A percentile compares a stretch with the other conserved stretches of the same genome.
Evolutionary conservation across 768 basidiomycete species (phyloP).

Genomic region (Lactifluus subvellereus): DNA sequence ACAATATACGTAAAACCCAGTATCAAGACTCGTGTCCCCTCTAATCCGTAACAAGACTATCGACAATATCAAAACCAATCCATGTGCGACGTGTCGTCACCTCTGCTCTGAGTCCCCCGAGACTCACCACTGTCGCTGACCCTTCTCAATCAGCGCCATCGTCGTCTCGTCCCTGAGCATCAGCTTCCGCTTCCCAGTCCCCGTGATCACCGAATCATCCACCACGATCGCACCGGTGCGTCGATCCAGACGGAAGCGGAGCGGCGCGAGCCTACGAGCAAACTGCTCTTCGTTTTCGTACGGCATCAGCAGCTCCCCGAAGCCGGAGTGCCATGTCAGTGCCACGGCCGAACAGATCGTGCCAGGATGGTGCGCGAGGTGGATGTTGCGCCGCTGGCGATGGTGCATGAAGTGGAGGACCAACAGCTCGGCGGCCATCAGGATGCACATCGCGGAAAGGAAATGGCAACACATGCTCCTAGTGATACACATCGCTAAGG

Average conservation of each 20-base stretch:
- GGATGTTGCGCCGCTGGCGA: slow-evolving; percentile 7
- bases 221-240: slow-evolving; percentile 21
- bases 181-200: not conserved
- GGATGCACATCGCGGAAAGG: slow-evolving; percentile 45
- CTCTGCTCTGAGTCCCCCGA: too few species aligned
- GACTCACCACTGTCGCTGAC: not conserved
- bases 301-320: slow-evolving; percentile 19
- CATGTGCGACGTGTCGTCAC: too few species aligned
- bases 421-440: slow-evolving; percentile 43
- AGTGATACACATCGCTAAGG: not conserved
- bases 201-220: slow-evolving; percentile 8
- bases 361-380: slow-evolving; percentile 17
- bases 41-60: too few species aligned
- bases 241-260: slow-evolving; percentile 22
- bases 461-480: slow-evolving; percentile 36
- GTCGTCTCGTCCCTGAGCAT: slow-evolving; percentile 7
- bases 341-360: slow-evolving; percentile 10
- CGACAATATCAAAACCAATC: not conserved
- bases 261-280: not conserved
- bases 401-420: slow-evolving; percentile 42
- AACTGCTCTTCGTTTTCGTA: not conserved
- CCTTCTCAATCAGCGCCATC: slow-evolving; percentile 12
- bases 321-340: slow-evolving; percentile 21
- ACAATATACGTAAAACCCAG: too few species aligned
- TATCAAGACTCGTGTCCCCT: too few species aligned